Evolutionary conservation across 106 monocot genomes (phyloP), one percentile per base, ranked within the genome.

Genomic region (Dioscorea zingiberensis): DNA sequence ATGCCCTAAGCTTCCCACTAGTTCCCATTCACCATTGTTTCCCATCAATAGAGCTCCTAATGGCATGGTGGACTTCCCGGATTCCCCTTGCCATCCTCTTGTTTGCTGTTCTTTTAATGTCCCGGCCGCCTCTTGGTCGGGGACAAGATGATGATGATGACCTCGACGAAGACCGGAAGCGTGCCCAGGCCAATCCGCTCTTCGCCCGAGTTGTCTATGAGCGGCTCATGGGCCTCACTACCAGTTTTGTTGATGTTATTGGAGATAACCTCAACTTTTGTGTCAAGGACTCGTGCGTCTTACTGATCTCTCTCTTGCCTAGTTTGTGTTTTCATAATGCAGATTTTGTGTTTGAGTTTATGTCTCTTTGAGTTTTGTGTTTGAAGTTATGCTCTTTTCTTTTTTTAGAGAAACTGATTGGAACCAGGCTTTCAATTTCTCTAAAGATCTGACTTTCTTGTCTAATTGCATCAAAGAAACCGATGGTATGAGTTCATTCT

Each of bases 391-490:
- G 38, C n/a, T n/a, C n/a, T 60, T 61, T 3, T 17, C 22, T 62
- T 6, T 24, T 51, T 75, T 19, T 79, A 87, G 87, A 47, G 38
- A 84, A 13, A 77, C 62, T 38, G 87, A 87, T 60, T 84, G 83
- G 87, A 80, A 84, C 44, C 66, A 61, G 48, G 87, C 87, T 4
- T 87, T 83, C 48, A 80, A 87, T 80, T 87, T 87, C 80, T 83
- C 87, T 7, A 47, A 71, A 16, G 80, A 87, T 44, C 28, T 78
- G 59, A 61, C 28, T 7, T 87, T 87, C 69, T 21, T 87, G 28
- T 49, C 64, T 4, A 78, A 75, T 59, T 87, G 87, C 74, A 62
- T 84, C 63, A 87, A 73, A 46, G 23, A 74, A 7, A 75, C 63
- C n/a, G 63, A 77, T 17, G 74, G 77, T 75, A 66, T 28, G 61